These are phyloP conservation scores for Cordyceps cicadae DNA, from an alignment of 2,329 filamentous ascomycete genomes.

Conservation along the genomic window DNA sequence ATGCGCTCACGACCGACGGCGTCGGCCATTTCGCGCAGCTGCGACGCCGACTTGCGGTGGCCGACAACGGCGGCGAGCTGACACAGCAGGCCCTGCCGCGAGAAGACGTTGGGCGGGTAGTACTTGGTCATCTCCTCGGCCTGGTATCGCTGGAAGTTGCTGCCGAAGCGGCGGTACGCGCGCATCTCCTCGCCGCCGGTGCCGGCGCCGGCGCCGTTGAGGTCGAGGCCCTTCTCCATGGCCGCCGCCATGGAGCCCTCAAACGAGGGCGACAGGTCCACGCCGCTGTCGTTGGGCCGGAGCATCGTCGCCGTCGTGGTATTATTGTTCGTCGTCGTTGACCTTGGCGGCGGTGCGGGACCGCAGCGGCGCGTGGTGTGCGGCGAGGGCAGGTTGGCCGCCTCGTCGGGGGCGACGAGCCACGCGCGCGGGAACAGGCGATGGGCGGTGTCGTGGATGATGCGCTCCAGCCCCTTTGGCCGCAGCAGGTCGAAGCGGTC, in stretches of 20 bases:
- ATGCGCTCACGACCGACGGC: slow-evolving; percentile 65
- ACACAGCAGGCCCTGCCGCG: slow-evolving; percentile 59
- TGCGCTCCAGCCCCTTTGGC: slow-evolving; percentile 61
- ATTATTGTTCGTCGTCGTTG: not conserved
- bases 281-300: slow-evolving; percentile 1
- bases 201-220: not conserved
- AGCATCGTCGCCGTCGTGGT: not conserved
- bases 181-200: slow-evolving; percentile 17
- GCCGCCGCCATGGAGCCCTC: not conserved
- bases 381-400: slow-evolving; percentile 39
- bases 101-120: slow-evolving; percentile 51
- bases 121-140: slow-evolving; percentile 72
- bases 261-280: not conserved
- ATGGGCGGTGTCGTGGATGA: slow-evolving; percentile 54
- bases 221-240: slow-evolving; percentile 3
- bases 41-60: slow-evolving; percentile 63
- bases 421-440: slow-evolving; percentile 60
- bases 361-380: slow-evolving; percentile 32
- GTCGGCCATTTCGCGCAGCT: slow-evolving; percentile 58
- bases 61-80: slow-evolving; percentile 73
- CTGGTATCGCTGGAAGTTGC: slow-evolving; percentile 73
- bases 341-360: slow-evolving; percentile 14
- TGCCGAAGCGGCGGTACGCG: slow-evolving; percentile 52
- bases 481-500: slow-evolving; percentile 50
- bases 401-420: slow-evolving; percentile 51